Conservation (phyloP, 2,329 filamentous ascomycete genomes). For the Grosmannia huntii region DNA sequence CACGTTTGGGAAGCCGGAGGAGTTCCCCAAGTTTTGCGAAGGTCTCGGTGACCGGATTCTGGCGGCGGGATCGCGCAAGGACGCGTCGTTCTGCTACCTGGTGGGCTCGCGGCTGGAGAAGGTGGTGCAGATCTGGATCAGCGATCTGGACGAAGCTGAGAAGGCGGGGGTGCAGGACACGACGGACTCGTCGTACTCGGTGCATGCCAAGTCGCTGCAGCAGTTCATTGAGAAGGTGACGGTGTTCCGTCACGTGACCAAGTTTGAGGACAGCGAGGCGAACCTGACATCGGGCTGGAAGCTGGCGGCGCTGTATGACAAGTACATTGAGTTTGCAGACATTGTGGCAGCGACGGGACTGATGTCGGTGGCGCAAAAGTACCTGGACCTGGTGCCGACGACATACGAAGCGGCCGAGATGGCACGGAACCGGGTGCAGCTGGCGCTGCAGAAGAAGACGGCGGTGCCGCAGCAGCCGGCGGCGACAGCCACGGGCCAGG, state of each 20-base stretch:
- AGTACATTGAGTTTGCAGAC: constrained; percentile 95
- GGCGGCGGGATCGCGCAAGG: constrained; percentile 65
- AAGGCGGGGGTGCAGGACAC: constrained; percentile 56
- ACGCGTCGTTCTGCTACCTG: constrained; percentile 93
- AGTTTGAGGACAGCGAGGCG: constrained; percentile 73
- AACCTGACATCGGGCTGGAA: constrained; percentile 71
- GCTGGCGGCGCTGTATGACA: constrained; percentile 74
- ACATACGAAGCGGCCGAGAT: constrained; percentile 80
- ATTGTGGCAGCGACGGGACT: constrained; percentile 86
- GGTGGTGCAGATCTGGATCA: constrained; percentile 87
- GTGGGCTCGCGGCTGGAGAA: constrained; percentile 96
- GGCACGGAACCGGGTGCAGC: constrained; percentile 70
- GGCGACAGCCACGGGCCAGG: constrained; percentile 8
- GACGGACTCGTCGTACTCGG: constrained; percentile 74
- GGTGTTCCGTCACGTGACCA: constrained; percentile 85
- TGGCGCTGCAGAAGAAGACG: constrained; percentile 55
- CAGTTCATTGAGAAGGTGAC: constrained; percentile 97
- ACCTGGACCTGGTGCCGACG: constrained; percentile 73
- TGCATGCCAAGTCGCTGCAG: constrained; percentile 80
- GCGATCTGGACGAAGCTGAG: constrained; percentile 77
- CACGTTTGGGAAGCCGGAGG: constrained; percentile 81
- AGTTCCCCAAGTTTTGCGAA: constrained; percentile 92
- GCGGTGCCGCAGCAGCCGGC: neutral
- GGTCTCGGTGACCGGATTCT: constrained; percentile 83
- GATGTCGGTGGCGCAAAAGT: constrained; percentile 75